A percentile compares a stretch with the other conserved stretches of the same genome.
Evolutionary conservation across 2,329 filamentous ascomycete genomes (phyloP).

Genomic region (Trichoderma guizhouense): DNA sequence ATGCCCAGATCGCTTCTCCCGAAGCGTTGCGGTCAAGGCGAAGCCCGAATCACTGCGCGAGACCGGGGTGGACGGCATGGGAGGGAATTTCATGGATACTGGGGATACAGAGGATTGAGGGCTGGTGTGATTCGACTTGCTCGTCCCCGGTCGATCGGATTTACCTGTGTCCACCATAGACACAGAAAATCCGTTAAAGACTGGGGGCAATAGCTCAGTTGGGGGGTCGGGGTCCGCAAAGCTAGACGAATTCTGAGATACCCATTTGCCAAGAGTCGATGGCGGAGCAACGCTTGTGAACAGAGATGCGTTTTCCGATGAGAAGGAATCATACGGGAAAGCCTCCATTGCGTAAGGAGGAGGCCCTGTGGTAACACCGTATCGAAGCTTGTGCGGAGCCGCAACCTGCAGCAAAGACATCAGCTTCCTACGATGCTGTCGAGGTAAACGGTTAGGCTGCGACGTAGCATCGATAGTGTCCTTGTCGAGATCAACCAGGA

Average conservation of each 20-base stretch:
- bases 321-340: conserved; percentile 85
- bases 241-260: conserved; percentile 81
- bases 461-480: conserved; percentile 84
- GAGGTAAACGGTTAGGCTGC: conserved; percentile 73
- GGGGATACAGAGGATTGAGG: conserved; percentile 69
- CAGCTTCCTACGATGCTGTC: conserved; percentile 86
- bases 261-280: conserved; percentile 78
- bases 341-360: conserved; percentile 91
- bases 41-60: conserved; percentile 91
- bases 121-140: conserved; percentile 60
- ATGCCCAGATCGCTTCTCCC: conserved; percentile 92
- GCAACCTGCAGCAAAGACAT: conserved; percentile 83
- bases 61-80: conserved; percentile 71
- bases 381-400: conserved; percentile 84
- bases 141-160: conserved; percentile 74
- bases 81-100: conserved; percentile 72
- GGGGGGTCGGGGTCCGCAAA: conserved; percentile 68
- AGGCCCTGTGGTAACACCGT: conserved; percentile 80
- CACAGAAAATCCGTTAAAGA: conserved; percentile 90
- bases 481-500: conserved; percentile 88
- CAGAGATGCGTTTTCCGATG: conserved; percentile 77
- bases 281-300: conserved; percentile 70
- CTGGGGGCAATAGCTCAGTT: conserved; percentile 54
- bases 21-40: conserved; percentile 76
- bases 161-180: conserved; percentile 65